A percentile compares a stretch with the other conserved stretches of the same genome.
These are phyloP conservation scores for Clausena lansium DNA, from an alignment of 345 rosid genomes.

Conservation along the genomic window DNA sequence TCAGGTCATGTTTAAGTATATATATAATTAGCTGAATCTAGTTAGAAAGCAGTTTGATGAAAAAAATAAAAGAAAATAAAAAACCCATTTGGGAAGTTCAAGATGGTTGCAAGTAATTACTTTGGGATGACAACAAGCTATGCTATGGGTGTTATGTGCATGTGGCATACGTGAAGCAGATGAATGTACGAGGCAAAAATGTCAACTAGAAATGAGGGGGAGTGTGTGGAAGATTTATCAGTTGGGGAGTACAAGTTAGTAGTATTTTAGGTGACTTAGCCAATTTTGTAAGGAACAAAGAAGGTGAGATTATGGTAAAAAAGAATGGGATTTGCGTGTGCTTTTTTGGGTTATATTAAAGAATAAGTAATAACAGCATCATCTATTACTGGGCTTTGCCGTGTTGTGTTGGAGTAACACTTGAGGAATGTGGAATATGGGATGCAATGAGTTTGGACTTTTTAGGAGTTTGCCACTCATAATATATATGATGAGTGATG, in stretches of 20 bases:
- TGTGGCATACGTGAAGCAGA: background rate
- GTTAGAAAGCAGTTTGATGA: background rate
- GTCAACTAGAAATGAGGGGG: background rate
- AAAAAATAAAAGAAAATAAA: background rate
- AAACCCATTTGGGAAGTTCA: background rate
- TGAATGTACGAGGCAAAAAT: background rate
- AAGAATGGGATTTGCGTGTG: constrained; percentile 26
- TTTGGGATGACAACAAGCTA: background rate
- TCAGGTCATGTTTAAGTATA: background rate
- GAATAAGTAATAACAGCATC: background rate
- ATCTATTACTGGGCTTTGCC: background rate
- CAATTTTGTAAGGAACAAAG: background rate
- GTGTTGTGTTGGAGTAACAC: background rate
- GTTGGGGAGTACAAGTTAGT: constrained; percentile 30
- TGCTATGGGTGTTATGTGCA: background rate
- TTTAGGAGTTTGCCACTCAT: background rate
- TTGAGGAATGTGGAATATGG: constrained; percentile 9
- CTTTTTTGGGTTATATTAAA: background rate
- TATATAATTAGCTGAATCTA: background rate
- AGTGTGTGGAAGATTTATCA: constrained; percentile 13
- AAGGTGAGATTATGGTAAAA: constrained; percentile 22
- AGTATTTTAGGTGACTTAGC: constrained; percentile 17
- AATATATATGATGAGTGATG: too few relatives aligned
- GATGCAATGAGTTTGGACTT: background rate
- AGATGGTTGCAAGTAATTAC: background rate